Evolutionary conservation across 768 basidiomycete genomes (phyloP).

Genomic region (Dacryopinax primogenitus): DNA sequence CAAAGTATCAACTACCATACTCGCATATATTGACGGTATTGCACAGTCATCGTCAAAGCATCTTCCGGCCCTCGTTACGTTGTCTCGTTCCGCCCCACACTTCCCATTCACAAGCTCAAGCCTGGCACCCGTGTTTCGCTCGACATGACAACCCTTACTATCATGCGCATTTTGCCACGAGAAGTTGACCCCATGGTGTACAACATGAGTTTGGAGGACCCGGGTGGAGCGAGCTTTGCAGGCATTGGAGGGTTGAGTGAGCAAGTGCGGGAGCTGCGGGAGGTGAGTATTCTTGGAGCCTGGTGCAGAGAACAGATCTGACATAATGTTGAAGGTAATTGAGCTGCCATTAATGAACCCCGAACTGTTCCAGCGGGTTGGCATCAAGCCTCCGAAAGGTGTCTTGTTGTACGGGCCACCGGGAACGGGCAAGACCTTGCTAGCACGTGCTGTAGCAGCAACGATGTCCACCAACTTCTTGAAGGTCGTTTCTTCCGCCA

Average conservation of each 20-base stretch:
- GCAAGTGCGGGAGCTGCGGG: slow-evolving; percentile 91
- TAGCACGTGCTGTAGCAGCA: slow-evolving; percentile 91
- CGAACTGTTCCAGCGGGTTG: slow-evolving; percentile 87
- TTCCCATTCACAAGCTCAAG: slow-evolving; percentile 87
- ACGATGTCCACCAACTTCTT: slow-evolving; percentile 92
- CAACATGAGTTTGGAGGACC: slow-evolving; percentile 98
- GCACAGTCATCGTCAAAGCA: slow-evolving; percentile 87
- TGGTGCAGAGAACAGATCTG: neutral
- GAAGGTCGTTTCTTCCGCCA: slow-evolving; percentile 96
- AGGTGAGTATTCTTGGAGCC: slow-evolving; percentile 39
- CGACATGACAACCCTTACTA: slow-evolving; percentile 98
- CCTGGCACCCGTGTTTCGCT: slow-evolving; percentile 88
- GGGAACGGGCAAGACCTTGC: slow-evolving; percentile 90
- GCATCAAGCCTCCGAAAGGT: slow-evolving; percentile 92
- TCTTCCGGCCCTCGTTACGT: slow-evolving; percentile 97
- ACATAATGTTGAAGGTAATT: slow-evolving; percentile 51
- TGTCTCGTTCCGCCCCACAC: slow-evolving; percentile 86
- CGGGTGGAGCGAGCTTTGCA: slow-evolving; percentile 87
- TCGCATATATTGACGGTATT: slow-evolving; percentile 6
- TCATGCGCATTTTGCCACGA: slow-evolving; percentile 95
- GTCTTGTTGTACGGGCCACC: slow-evolving; percentile 94
- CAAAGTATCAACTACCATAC: neutral
- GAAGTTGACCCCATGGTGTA: slow-evolving; percentile 98
- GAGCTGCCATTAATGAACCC: slow-evolving; percentile 90
- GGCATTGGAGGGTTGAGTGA: slow-evolving; percentile 93